Conservation (phyloP, 345 rosid species). For the Hypericum androsaemum region DNA sequence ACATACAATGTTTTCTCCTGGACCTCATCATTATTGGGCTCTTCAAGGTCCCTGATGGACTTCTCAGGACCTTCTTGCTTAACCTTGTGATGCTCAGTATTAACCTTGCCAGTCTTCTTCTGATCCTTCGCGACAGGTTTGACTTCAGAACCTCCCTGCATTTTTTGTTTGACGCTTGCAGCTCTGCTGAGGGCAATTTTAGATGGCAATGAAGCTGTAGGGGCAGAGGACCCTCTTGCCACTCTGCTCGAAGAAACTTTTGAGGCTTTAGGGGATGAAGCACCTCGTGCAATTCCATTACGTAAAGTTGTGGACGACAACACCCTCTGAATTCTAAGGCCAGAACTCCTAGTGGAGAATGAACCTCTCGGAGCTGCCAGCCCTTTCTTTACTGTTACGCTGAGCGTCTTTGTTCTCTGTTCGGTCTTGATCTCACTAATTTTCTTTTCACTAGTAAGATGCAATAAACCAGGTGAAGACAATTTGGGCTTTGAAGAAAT, state of each 20-base stretch:
- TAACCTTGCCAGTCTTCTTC: constrained; percentile 13
- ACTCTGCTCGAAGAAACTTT: no score
- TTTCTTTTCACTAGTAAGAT: no score
- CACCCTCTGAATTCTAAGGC: constrained; percentile 6
- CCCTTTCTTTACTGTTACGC: constrained; percentile 24
- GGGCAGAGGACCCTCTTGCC: no score
- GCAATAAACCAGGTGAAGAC: no score
- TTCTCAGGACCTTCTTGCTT: constrained; percentile 1
- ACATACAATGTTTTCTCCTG: constrained; percentile 64
- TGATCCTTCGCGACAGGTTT: constrained; percentile 25
- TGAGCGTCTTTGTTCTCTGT: neutral
- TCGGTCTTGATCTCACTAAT: no score
- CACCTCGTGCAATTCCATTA: neutral
- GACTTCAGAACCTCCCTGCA: constrained; percentile 23
- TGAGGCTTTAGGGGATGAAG: constrained; percentile 18
- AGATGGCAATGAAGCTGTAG: no score
- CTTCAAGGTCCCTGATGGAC: neutral
- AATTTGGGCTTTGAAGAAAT: no score
- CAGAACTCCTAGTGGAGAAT: constrained; percentile 10
- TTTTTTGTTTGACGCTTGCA: constrained; percentile 28
- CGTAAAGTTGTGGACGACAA: no score
- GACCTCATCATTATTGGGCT: constrained; percentile 16
- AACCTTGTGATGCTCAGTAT: constrained; percentile 17
- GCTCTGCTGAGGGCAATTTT: constrained; percentile 20
- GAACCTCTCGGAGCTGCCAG: constrained; percentile 9